A percentile compares a stretch with the other conserved stretches of the same genome.
Evolutionary conservation across 371 early-diverging fungal species (phyloP).

Genomic region (Ordospora pajunii): DNA sequence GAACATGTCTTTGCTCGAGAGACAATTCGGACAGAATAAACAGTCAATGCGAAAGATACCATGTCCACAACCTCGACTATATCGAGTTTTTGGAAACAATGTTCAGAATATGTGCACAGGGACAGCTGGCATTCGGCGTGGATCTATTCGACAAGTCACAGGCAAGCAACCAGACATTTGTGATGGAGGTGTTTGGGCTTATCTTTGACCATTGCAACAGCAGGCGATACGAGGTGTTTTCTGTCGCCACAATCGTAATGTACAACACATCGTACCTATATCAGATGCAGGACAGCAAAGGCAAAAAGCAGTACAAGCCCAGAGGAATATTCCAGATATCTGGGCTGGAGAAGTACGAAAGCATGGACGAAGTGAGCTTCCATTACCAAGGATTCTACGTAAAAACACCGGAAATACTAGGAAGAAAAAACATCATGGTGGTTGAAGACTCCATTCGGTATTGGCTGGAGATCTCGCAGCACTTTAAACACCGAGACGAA

Average conservation of each 20-base stretch:
- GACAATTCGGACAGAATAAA: no score
- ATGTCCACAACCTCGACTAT: no score
- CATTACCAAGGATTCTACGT: neutral
- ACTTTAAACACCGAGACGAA: no score
- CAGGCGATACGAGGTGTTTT: neutral
- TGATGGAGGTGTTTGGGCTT: neutral
- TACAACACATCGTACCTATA: neutral
- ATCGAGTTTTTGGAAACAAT: no score
- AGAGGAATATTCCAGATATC: conserved; percentile 3
- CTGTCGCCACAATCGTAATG: neutral
- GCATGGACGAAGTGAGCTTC: neutral
- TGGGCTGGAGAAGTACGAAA: neutral
- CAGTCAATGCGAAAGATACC: no score
- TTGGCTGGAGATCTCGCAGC: no score
- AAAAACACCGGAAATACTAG: neutral
- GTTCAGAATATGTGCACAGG: no score
- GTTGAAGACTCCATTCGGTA: no score
- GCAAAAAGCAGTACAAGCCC: neutral
- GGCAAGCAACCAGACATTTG: no score
- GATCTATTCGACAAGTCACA: no score
- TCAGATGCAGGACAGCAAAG: neutral
- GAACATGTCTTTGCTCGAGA: no score
- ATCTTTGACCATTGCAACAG: neutral
- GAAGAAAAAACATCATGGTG: neutral
- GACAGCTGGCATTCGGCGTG: no score